Base-by-base conservation (phyloP, 257 asterid species). In the Solanum sejunctum region DNA sequence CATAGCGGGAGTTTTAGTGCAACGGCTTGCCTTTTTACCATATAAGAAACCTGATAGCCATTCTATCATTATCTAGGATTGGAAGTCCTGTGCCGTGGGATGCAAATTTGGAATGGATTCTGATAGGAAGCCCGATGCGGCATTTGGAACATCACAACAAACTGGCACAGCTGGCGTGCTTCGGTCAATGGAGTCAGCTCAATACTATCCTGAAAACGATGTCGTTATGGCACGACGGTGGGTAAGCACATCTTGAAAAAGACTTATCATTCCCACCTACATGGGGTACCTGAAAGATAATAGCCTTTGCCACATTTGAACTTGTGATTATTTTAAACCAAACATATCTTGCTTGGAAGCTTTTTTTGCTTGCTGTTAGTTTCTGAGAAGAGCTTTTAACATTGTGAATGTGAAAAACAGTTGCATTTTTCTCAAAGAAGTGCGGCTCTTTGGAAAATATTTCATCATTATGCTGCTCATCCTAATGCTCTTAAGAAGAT, bases 141-240 rank as follows among this genome's bases (percentile, higher is more conserved):
- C 90, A 77, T 88, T 97, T 88, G 98, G 98, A 49, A 45, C 72
- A 61, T 90, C 93, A 85, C 95, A 88, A 84, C 71, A 66, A 67
- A 56, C 86, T 28, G 96, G 92, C 79, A 80, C 89, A 51, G 85
- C 92, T 18, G 84, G 93, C 78, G 96, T 97, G 84, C 94, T 89
- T 86, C 92, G 98, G 63, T 95, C 99, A 55, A 97, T 97, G 99
- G 99, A 97, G 89, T 91, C 99, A 3, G 91, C 98, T 78, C 88
- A 88, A 57, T 95, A 97, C 88, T 97, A 95, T 85, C n/a, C 93
- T 9, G 97, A 95, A 90, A 94, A 92, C 87, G 87, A 92, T 85
- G 36, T 97, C 60, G 94, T 75, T 56, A 82, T 45, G 83, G 98
- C 99, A 86, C 91, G 98, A 97, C 94, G 98, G 99, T 97, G 98